Base-by-base conservation (phyloP, 2,329 filamentous ascomycete species). In the Sporothrix luriei region DNA sequence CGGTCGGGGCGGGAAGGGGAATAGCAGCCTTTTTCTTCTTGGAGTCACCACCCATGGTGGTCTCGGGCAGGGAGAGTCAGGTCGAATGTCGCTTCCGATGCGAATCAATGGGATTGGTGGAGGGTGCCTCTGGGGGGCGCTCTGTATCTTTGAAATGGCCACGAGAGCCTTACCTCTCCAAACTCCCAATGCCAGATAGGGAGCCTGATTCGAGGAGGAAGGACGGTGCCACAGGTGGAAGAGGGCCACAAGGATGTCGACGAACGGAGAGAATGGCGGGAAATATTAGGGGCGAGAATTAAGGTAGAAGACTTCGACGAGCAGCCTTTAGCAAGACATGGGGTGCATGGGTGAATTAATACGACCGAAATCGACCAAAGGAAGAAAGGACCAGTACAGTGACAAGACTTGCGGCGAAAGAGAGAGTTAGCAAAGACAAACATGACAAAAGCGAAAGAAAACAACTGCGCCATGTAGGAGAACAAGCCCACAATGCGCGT, bases 1-100 rank as follows among this genome's bases (percentile, higher is more conserved):
- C 90, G 78, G 91, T 94, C 74, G 91, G 91, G 76, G 90, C 90
- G 77, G 91, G 91, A 77, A 94, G 84, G 76, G 91, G 91, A 78
- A 88, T 70, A 33, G 72, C 21, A 26, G 69, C 19, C 57, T 72
- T 72, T 55, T 71, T 75, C 77, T 82, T 86, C 77, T 83, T 86
- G 72, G 80, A 81, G 75, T 87, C 84, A 78, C 82, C 80, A 70
- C 74, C 74, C 74, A 75, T 75, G 67, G 73, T 73, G 70, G 43
- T 48, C 61, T 68, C 43, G 38, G 64, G 68, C 54, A 55, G 62
- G 46, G 26, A 46, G 26, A 11, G 55, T 43, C 29, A 57, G 57
- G 38, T 48, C 51, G 49, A 49, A 49, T 11, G 68, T 49, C 48
- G 57, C 43, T 29, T 64, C 59, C 13, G 57, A 24, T 68, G 57